Evolutionary conservation across 2,329 filamentous ascomycete genomes (phyloP).

Genomic region (Arthrobotrys musiformis): DNA sequence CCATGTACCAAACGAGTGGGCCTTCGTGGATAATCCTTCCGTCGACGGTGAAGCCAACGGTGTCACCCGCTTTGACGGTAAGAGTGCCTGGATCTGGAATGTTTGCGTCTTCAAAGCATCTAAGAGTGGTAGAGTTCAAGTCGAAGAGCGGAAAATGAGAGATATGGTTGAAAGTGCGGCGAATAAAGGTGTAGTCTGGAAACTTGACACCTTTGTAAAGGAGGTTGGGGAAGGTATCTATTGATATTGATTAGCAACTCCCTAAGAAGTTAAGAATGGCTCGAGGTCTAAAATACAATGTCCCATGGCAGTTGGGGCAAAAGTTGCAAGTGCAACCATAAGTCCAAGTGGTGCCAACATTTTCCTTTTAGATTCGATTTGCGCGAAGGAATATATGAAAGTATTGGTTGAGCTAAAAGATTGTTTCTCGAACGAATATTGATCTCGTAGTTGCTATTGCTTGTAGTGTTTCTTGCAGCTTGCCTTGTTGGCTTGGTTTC

Average conservation of each 20-base stretch:
- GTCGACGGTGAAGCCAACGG: slow-evolving; percentile 54
- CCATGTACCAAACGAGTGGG: slow-evolving; percentile 64
- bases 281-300: slow-evolving; percentile 34
- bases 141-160: slow-evolving; percentile 64
- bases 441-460: too few species aligned
- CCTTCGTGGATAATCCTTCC: slow-evolving; percentile 63
- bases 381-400: too few species aligned
- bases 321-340: slow-evolving; percentile 43
- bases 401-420: too few species aligned
- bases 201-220: slow-evolving; percentile 64
- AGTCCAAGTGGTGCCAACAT: slow-evolving; percentile 16
- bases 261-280: too few species aligned
- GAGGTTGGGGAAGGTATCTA: slow-evolving; percentile 61
- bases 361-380: not conserved
- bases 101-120: slow-evolving; percentile 64
- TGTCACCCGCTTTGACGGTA: slow-evolving; percentile 60
- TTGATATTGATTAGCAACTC: not conserved
- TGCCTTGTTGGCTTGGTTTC: too few species aligned
- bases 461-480: too few species aligned
- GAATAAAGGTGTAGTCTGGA: slow-evolving; percentile 66
- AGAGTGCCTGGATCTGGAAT: slow-evolving; percentile 62
- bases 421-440: too few species aligned
- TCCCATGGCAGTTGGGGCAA: slow-evolving; percentile 46
- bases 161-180: slow-evolving; percentile 62
- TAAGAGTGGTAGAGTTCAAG: slow-evolving; percentile 62